phyloP scores from a whole-genome alignment of 1,139 yeast species.

The Zygoascus meyerae region DNA sequence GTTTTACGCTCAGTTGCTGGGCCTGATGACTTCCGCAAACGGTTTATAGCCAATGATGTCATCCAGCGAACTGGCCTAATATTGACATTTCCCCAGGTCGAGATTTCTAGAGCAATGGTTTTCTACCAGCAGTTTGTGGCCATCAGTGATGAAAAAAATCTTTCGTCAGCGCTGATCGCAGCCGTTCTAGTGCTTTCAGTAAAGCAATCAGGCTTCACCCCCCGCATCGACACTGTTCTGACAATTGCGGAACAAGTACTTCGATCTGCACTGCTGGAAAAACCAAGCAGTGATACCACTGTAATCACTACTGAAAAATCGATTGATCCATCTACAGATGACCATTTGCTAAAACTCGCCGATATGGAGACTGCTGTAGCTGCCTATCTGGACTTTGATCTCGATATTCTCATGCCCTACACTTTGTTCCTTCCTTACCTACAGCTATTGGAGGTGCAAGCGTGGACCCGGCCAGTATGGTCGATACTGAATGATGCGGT shows the following conservation, averaged over 20 bases:
- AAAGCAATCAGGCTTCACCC: constrained; percentile 11
- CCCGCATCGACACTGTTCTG: constrained; percentile 9
- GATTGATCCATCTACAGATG: background rate
- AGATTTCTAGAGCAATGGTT: constrained; percentile 18
- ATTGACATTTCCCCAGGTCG: constrained; percentile 15
- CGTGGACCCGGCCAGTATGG: constrained; percentile 21
- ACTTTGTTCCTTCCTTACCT: constrained; percentile 23
- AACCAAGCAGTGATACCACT: background rate
- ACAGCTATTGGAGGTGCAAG: constrained; percentile 15
- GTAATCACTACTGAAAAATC: no score
- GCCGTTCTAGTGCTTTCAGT: constrained; percentile 15
- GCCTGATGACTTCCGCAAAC: background rate
- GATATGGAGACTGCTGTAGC: constrained; percentile 1
- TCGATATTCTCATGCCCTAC: constrained; percentile 24
- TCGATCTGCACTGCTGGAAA: background rate
- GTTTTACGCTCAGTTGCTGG: background rate
- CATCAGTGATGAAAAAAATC: background rate
- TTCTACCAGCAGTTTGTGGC: constrained; percentile 17
- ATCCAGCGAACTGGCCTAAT: constrained; percentile 17
- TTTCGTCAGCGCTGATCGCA: constrained; percentile 5
- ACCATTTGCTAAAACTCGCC: background rate
- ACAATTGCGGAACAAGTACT: background rate
- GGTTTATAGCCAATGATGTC: constrained; percentile 6
- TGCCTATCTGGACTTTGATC: constrained; percentile 19
- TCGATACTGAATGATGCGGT: constrained; percentile 23